Evolutionary conservation across 1,284 basidiomycete genomes (phyloP).

Genomic region (Schizophyllum commune): DNA sequence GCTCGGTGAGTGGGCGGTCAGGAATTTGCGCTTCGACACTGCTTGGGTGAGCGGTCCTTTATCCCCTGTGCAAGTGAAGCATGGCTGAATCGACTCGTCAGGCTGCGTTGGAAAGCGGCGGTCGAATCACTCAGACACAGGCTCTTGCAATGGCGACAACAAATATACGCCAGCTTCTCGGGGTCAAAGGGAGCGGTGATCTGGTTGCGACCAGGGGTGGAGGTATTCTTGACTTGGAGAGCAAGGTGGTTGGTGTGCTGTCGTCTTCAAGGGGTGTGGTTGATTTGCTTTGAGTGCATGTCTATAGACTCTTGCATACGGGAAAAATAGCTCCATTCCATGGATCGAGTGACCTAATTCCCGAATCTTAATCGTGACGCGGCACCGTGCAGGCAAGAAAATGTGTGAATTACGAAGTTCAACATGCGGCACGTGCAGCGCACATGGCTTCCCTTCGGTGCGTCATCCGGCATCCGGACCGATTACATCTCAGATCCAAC

Average conservation of each 20-base stretch:
- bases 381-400: no score
- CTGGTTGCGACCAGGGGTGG: slow-evolving; percentile 51
- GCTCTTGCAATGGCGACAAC: slow-evolving; percentile 20
- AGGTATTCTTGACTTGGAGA: slow-evolving; percentile 37
- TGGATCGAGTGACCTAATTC: no score
- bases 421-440: no score
- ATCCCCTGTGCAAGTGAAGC: background rate
- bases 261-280: slow-evolving; percentile 21
- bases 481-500: no score
- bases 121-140: slow-evolving; percentile 12
- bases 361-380: no score
- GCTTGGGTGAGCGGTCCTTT: slow-evolving; percentile 31
- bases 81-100: background rate
- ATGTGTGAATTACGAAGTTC: no score
- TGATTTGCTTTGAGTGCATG: slow-evolving; percentile 15
- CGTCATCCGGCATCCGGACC: no score
- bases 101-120: background rate
- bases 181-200: slow-evolving; percentile 29
- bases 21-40: slow-evolving; percentile 56
- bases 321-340: no score
- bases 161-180: slow-evolving; percentile 42
- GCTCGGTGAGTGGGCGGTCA: slow-evolving; percentile 41
- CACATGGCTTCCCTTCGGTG: no score
- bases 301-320: background rate
- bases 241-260: slow-evolving; percentile 44